These are phyloP conservation scores for Colletotrichum godetiae DNA, from an alignment of 2,329 filamentous ascomycete genomes.

Conservation along the genomic window DNA sequence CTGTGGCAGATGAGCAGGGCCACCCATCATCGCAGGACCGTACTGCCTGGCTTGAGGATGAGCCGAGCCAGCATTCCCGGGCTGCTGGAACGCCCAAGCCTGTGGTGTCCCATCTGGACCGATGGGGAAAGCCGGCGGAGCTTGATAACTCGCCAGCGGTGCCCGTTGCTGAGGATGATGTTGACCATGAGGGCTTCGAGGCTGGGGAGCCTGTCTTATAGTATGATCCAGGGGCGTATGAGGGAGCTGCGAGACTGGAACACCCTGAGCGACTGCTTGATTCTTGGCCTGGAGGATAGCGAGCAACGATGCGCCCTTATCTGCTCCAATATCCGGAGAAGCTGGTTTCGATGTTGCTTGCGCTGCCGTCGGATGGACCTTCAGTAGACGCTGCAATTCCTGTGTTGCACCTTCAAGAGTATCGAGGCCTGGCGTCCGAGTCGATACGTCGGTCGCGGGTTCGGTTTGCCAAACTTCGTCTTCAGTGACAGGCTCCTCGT, in stretches of 20 bases:
- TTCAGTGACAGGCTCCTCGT: constrained; percentile 70
- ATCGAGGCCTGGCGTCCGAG: constrained; percentile 53
- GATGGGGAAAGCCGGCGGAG: constrained; percentile 46
- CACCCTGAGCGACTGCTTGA: constrained; percentile 32
- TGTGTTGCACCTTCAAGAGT: constrained; percentile 62
- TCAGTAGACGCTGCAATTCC: constrained; percentile 66
- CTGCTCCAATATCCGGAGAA: constrained; percentile 42
- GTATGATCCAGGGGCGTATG: constrained; percentile 68
- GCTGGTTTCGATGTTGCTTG: constrained; percentile 56
- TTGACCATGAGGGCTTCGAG: constrained; percentile 68
- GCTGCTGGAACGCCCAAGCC: constrained; percentile 24
- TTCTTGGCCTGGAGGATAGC: constrained; percentile 61
- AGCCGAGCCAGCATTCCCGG: not conserved
- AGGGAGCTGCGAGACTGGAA: constrained; percentile 45
- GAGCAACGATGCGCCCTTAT: constrained; percentile 64
- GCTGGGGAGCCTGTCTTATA: constrained; percentile 60
- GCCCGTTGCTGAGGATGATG: constrained; percentile 37
- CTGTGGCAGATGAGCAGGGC: constrained; percentile 18
- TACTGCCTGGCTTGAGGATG: constrained; percentile 8
- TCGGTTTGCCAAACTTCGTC: constrained; percentile 66
- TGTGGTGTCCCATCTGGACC: constrained; percentile 22
- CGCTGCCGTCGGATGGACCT: constrained; percentile 64
- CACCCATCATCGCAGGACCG: not conserved
- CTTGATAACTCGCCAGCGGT: constrained; percentile 37
- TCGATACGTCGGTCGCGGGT: constrained; percentile 42